Base-by-base conservation (phyloP, 208 protist genomes). In the Acanthamoeba triangularis region DNA sequence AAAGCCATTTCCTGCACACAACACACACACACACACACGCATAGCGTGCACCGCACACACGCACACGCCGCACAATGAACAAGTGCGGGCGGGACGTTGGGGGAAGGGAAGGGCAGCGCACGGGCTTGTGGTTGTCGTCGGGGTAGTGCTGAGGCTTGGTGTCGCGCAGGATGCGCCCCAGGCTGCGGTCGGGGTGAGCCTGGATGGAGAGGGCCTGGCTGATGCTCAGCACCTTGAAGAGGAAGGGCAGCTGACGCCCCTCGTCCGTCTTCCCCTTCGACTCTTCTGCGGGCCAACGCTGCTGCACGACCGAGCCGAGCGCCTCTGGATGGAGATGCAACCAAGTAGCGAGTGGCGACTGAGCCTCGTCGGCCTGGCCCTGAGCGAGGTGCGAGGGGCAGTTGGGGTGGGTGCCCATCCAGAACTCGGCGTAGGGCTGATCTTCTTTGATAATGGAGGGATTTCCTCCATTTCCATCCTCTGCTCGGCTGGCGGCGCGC, bases 101-200 rank as follows among this genome's bases (percentile, higher is more conserved):
- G 16, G 0, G 33, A 84, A 35, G 56, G 28, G 47, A 88, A 13
- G 76, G 11, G 61, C 78, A 84, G 11, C 84, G 84, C 98, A 98
- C 63, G 99, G 99, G 99, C 97, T 99, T 99, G 97, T 99, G 99
- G 97, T 99, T 99, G 78, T 97, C 97, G 97, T 99, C 99, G 93
- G 98, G 99, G 97, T 99, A 99, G 87, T 99, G 98, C 49, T 98
- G 96, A 8, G 99, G 98, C 56, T 98, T 96, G n/a, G 97, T 96
- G 4, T 93, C 88, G 95, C 99, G 98, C 44, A 99, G 98, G 72
- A 98, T 78, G 95, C 98, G 96, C 13, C 99, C 99, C 28, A 99
- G 98, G 54, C 93, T 91, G 94, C 99, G 99, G 97, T 99, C 98
- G 18, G 99, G 99, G 97, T 99, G 99, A 8, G 99, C 99, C 97